Percentiles rank a stretch among this genome's conserved stretches.
phyloP scores from a whole-genome alignment of 2,329 filamentous ascomycete species.

The Cladosporium sp. region DNA sequence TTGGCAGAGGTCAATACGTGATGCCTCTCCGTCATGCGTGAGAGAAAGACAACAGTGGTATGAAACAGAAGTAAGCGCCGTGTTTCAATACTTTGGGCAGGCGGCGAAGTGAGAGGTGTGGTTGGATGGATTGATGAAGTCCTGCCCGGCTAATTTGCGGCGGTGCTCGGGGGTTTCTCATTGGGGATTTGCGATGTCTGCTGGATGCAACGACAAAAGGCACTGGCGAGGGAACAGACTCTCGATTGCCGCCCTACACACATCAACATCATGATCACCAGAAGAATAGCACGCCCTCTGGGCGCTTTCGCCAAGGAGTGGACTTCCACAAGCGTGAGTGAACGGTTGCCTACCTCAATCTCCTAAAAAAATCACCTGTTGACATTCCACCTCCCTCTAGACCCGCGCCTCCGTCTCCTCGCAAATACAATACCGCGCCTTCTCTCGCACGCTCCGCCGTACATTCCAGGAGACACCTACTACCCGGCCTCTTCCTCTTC shows the following conservation, averaged over 20 bases:
- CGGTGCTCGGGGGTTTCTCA: slow-evolving; percentile 7
- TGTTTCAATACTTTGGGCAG: neutral
- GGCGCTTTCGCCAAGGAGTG: slow-evolving; percentile 23
- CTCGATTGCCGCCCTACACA: slow-evolving; percentile 7
- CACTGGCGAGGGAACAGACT: neutral
- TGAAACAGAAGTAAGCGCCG: slow-evolving; percentile 3
- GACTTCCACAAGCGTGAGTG: slow-evolving; percentile 28
- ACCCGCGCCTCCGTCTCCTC: slow-evolving; percentile 13
- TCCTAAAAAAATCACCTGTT: neutral
- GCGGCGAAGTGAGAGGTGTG: slow-evolving; percentile 9
- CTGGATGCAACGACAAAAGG: neutral
- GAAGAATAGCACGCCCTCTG: slow-evolving; percentile 25
- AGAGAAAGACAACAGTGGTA: neutral
- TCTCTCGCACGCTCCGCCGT: slow-evolving; percentile 36
- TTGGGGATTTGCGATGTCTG: slow-evolving; percentile 5
- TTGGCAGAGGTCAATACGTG: neutral
- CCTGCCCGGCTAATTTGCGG: neutral
- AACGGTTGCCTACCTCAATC: neutral
- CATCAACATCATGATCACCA: slow-evolving; percentile 28
- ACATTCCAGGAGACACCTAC: neutral
- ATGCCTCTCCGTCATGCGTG: neutral
- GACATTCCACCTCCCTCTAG: slow-evolving; percentile 15
- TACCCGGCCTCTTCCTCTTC: slow-evolving; percentile 34
- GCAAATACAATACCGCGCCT: slow-evolving; percentile 20
- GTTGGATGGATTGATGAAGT: slow-evolving; percentile 1